These are phyloP conservation scores for Melampsora larici-populina DNA, from an alignment of 1,284 basidiomycete species.

Conservation along the genomic window DNA sequence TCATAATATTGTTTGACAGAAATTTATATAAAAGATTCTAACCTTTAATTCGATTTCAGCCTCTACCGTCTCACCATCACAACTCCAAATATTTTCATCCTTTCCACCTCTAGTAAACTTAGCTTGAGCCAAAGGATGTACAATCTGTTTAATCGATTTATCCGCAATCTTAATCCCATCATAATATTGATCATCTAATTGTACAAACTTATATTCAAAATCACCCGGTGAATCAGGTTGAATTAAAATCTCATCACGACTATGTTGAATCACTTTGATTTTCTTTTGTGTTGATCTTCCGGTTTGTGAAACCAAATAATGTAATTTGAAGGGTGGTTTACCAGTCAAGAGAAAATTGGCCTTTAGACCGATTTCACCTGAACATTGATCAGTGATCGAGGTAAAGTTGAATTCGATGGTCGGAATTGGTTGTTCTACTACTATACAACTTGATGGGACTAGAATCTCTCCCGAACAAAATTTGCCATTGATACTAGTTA, in stretches of 20 bases:
- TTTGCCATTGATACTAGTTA: conserved; percentile 69
- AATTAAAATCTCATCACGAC: conserved; percentile 77
- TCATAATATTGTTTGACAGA: not conserved
- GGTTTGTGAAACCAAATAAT: conserved; percentile 72
- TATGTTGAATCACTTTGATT: conserved; percentile 62
- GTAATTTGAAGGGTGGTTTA: conserved; percentile 71
- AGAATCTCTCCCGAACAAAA: conserved; percentile 75
- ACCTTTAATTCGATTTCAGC: conserved; percentile 38
- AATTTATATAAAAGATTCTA: not conserved
- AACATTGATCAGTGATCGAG: conserved; percentile 77
- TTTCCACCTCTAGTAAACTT: conserved; percentile 27
- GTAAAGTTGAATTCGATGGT: conserved; percentile 64
- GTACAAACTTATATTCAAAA: conserved; percentile 78
- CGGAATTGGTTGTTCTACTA: conserved; percentile 36
- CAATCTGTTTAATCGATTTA: conserved; percentile 32
- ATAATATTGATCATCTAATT: conserved; percentile 81
- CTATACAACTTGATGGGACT: conserved; percentile 60
- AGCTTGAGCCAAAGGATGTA: conserved; percentile 40
- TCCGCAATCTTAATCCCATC: conserved; percentile 55
- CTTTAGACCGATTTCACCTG: conserved; percentile 86
- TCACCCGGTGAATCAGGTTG: conserved; percentile 84
- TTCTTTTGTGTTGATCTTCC: conserved; percentile 58
- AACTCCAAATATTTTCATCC: conserved; percentile 38
- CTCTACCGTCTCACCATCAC: conserved; percentile 36
- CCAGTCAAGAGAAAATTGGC: conserved; percentile 82